Evolutionary conservation across 768 basidiomycete genomes (phyloP).

Genomic region (Mycena venus): DNA sequence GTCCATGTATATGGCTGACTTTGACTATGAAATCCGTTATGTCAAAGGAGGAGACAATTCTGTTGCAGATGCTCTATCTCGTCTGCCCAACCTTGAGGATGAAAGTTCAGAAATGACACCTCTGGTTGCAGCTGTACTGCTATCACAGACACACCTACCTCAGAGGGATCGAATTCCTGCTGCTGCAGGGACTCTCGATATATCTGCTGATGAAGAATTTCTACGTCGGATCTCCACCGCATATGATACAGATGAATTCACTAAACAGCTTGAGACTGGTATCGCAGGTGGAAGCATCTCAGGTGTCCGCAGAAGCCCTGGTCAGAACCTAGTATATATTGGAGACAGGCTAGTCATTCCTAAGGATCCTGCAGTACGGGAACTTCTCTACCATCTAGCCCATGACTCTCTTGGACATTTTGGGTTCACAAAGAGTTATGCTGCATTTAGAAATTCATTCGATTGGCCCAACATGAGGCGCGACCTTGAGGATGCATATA

Average conservation of each 20-base stretch:
- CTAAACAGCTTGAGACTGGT: too few species aligned
- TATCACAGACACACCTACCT: too few species aligned
- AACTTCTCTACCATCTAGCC: constrained; percentile 41
- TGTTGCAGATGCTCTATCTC: constrained; percentile 53
- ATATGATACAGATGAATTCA: not conserved
- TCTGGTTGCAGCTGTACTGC: not conserved
- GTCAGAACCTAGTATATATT: too few species aligned
- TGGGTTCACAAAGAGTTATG: constrained; percentile 47
- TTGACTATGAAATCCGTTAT: constrained; percentile 50
- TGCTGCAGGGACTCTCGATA: not conserved
- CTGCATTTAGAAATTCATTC: constrained; percentile 36
- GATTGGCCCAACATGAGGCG: too few species aligned
- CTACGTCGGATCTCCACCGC: constrained; percentile 12
- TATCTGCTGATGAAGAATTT: constrained; percentile 12
- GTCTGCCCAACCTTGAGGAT: constrained; percentile 10
- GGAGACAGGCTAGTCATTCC: too few species aligned
- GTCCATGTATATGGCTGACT: constrained; percentile 54
- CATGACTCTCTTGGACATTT: constrained; percentile 51
- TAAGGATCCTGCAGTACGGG: constrained; percentile 34
- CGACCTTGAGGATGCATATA: constrained; percentile 45
- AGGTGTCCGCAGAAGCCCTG: too few species aligned
- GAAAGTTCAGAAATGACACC: not conserved
- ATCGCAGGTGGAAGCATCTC: too few species aligned
- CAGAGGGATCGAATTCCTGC: not conserved
- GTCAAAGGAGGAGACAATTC: constrained; percentile 49